Percentiles rank a stretch among this genome's conserved stretches.
These are phyloP conservation scores for Beauveria pseudobassiana DNA, from an alignment of 2,329 filamentous ascomycete species.

Conservation along the genomic window DNA sequence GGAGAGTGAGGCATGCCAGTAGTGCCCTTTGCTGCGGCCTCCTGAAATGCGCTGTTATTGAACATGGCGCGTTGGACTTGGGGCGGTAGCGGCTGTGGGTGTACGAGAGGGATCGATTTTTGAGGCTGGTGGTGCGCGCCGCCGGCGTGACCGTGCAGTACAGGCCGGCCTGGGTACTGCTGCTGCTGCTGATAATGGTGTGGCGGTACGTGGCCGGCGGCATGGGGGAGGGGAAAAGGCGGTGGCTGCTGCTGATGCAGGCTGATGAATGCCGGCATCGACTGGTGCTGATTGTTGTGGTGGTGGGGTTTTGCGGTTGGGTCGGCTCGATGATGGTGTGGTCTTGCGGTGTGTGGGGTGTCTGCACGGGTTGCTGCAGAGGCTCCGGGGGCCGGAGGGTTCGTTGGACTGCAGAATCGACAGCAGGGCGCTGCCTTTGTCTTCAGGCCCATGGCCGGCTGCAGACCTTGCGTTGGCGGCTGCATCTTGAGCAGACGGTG, in stretches of 20 bases:
- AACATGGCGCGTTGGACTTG: conserved; percentile 48
- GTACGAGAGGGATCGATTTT: conserved; percentile 21
- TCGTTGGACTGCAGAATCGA: conserved; percentile 41
- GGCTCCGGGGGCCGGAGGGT: conserved; percentile 11
- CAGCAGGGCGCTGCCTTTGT: conserved; percentile 45
- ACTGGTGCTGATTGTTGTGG: conserved; percentile 37
- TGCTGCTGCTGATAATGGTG: conserved; percentile 15
- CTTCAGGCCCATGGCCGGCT: conserved; percentile 22
- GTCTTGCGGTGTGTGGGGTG: conserved; percentile 47
- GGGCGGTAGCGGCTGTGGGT: conserved; percentile 46
- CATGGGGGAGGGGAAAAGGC: conserved; percentile 18
- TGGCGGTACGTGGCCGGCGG: background rate
- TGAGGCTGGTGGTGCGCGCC: conserved; percentile 13
- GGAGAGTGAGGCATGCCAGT: conserved; percentile 14
- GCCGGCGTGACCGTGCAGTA: conserved; percentile 6
- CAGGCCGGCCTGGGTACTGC: conserved; percentile 12
- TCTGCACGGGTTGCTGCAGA: conserved; percentile 18
- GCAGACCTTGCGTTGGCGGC: conserved; percentile 42
- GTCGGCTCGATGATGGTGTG: conserved; percentile 41
- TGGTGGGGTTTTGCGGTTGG: conserved; percentile 50
- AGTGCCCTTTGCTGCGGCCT: conserved; percentile 14
- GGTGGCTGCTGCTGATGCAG: conserved; percentile 24
- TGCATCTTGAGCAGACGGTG: conserved; percentile 50
- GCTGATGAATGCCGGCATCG: conserved; percentile 15
- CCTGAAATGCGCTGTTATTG: conserved; percentile 27